phyloP scores from a whole-genome alignment of 164 flowering plant species.

The Nymphaea colorata region DNA sequence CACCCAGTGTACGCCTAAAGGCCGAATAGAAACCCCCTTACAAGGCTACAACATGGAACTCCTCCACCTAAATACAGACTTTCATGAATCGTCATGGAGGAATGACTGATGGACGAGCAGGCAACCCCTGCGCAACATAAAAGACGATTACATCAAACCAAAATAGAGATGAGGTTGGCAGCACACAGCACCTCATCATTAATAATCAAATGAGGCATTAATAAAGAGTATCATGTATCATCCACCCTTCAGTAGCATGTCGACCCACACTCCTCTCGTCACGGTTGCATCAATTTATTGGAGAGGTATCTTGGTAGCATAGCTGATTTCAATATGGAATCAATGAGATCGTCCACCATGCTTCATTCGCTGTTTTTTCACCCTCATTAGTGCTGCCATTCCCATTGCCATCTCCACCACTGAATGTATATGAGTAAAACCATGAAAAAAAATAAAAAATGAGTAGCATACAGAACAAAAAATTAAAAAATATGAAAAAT shows the following conservation, averaged over 20 bases:
- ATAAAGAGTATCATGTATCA: conserved; percentile 1
- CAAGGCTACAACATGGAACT: conserved; percentile 47
- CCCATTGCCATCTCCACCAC: conserved; percentile 3
- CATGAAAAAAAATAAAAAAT: background rate
- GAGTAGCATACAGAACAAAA: background rate
- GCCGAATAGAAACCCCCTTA: conserved; percentile 80
- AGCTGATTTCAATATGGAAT: conserved; percentile 65
- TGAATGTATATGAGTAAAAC: conserved; percentile 22
- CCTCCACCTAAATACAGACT: conserved; percentile 68
- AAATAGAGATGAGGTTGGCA: background rate
- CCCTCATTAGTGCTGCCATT: conserved; percentile 37
- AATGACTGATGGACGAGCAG: conserved; percentile 86
- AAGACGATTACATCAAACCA: too few relatives aligned
- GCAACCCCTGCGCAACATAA: conserved; percentile 50
- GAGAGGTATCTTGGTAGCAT: conserved; percentile 86
- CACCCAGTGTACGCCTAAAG: conserved; percentile 70
- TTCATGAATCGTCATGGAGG: conserved; percentile 54
- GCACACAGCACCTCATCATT: background rate
- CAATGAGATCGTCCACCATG: conserved; percentile 60
- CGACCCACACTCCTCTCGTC: conserved; percentile 87
- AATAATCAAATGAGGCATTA: background rate
- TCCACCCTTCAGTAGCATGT: conserved; percentile 87
- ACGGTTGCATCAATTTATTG: conserved; percentile 67
- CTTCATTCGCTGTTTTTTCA: conserved; percentile 47
- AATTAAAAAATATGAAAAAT: background rate